Base-by-base conservation (phyloP, 1,284 basidiomycete genomes). In the Fistulinella staudtii region DNA sequence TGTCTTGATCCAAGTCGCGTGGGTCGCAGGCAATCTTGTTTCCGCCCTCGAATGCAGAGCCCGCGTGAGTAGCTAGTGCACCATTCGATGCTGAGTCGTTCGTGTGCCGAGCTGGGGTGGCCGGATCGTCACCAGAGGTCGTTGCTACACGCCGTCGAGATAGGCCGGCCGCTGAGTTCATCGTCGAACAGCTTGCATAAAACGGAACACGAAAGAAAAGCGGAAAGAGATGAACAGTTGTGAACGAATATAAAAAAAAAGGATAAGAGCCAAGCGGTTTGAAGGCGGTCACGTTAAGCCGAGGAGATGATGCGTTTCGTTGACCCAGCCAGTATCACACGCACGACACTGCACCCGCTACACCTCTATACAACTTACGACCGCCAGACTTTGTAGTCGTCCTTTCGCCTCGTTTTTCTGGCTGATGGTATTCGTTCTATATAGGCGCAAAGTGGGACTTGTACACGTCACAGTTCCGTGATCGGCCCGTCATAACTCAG, bases 11-110 rank as follows among this genome's bases (percentile, higher is more conserved):
- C 53, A 97, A 69, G 70, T 99, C 96, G 45, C 93, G 73, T 1
- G 94, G 94, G 71, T 99, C 95, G 62, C 79, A 98, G 2, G 95
- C 95, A 57, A 99, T 81, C 70, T 86, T 91, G 57, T 75, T 80
- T 27, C 90, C 80, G 35, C 89, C 86, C 52, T 86, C 84, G 52
- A 93, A 85, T 2, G 89, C 88, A 10, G 84, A 87, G 33, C 87
- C 85, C 0, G 82, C 85, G 59, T 78, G 75, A n/a, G 66, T 61
- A 8, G 41, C 36, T 35, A 29, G 25, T 43, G 51, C 51, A 46
- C 51, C 70, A 54, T 54, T 66, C n/a, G 67, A 52, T 27, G 62
- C 53, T 47, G 66, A 64, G 47, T 65, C 67, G 39, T 60, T 64
- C 28, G 54, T 14, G 36, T 56, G 45, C 37, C 66, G 61, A 33